Percentiles rank a stretch among this genome's conserved stretches.
Evolutionary conservation across 169 alveolate genomes (phyloP).

Genomic region (Plasmodium inui): DNA sequence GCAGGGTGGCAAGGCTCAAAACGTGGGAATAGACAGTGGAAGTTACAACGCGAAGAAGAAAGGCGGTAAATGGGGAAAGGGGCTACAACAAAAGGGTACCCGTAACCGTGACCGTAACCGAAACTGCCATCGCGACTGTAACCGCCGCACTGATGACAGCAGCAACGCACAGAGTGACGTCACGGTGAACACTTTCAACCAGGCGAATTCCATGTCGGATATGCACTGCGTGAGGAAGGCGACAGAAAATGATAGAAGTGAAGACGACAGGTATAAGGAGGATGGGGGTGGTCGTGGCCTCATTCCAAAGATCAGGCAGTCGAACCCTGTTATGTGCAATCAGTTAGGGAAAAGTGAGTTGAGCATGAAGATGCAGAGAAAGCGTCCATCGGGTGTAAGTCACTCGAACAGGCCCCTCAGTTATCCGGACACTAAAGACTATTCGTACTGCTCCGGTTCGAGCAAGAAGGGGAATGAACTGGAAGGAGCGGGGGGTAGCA

Average conservation of each 20-base stretch:
- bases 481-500: neutral
- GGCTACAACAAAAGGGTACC: neutral
- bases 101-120: neutral
- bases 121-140: neutral
- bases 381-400: neutral
- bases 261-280: conserved; percentile 8
- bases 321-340: conserved; percentile 11
- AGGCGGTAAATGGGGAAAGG: neutral
- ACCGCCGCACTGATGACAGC: neutral
- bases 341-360: conserved; percentile 9
- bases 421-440: neutral
- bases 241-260: neutral
- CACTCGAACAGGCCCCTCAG: neutral
- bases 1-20: neutral
- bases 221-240: neutral
- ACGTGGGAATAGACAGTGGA: neutral
- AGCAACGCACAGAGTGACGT: neutral
- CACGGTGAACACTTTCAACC: neutral
- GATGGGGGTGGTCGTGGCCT: neutral
- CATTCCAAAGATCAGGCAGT: conserved; percentile 1
- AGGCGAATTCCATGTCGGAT: neutral
- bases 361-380: neutral
- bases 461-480: neutral
- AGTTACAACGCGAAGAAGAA: neutral
- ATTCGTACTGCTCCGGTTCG: conserved; percentile 17